Base-by-base conservation (phyloP, 139 green algal genomes). In the Dunaliella sp. region DNA sequence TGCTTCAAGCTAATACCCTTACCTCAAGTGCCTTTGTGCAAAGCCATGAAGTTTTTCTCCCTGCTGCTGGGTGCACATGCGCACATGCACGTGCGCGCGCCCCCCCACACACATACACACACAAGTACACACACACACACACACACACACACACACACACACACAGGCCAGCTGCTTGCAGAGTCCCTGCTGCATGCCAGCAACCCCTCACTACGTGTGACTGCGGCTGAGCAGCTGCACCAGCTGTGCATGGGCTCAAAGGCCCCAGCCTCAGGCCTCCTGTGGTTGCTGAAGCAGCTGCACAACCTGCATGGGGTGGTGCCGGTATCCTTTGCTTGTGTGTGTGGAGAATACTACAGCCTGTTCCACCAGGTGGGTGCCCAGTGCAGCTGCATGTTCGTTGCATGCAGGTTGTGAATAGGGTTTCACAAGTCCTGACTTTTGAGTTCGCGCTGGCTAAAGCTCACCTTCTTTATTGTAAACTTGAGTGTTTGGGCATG, bases 221-320 rank as follows among this genome's bases (percentile, higher is more conserved):
- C 34, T 3, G 84, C 87, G 2, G 80, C 28, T 1, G 80, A 86
- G 28, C 36, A 81, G 1, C 74, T 90, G 0, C 80, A 77, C 65
- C 33, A 73, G 12, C 24, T 86, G 16, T 82, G 80, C 81, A 31
- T 78, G 32, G 3, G 28, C 7, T 16, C 48, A 16, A 7, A 65
- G 7, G 48, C 48, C 48, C 48, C 48, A 65, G 48, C 48, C 48
- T 65, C 48, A 65, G 48, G 48, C 7, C 48, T 65, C 48, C 48
- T 57, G 25, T 91, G 88, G 88, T 73, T 86, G 35, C 48, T 91
- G 73, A 12, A 28, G 74, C 32, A 86, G 75, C 83, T 92, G 48
- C 48, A 65, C 48, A 65, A 16, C 48, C 48, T 65, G 16, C 48
- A 16, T 65, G 80, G 74, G 57, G 72, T 36, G 32, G 65, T 38